phyloP scores from a whole-genome alignment of 306 rosid species.

The Castanea mollissima region DNA sequence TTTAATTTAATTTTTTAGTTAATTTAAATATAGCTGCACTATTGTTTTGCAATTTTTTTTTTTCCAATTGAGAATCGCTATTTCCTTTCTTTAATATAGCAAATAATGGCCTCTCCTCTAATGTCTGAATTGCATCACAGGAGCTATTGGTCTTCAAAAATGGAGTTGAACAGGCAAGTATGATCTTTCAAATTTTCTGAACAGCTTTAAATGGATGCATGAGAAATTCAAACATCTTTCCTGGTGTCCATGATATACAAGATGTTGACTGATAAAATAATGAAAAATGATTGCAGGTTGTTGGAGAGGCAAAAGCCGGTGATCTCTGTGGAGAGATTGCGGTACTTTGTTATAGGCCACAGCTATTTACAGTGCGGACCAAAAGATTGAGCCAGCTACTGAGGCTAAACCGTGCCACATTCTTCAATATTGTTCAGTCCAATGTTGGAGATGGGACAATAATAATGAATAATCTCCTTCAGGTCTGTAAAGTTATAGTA shows the following conservation, averaged over 20 bases:
- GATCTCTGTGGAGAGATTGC: slow-evolving; percentile 87
- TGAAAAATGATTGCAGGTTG: slow-evolving; percentile 46
- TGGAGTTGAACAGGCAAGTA: slow-evolving; percentile 79
- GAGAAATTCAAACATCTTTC: background rate
- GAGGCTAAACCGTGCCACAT: slow-evolving; percentile 68
- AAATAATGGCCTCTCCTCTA: slow-evolving; percentile 25
- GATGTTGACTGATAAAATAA: slow-evolving; percentile 1
- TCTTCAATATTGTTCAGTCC: slow-evolving; percentile 76
- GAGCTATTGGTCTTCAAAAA: slow-evolving; percentile 62
- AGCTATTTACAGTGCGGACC: slow-evolving; percentile 80
- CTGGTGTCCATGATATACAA: background rate
- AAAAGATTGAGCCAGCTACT: slow-evolving; percentile 82
- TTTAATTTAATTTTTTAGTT: too few species aligned
- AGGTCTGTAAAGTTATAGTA: slow-evolving; percentile 47
- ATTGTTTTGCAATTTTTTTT: background rate
- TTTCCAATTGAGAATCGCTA: background rate
- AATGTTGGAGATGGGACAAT: slow-evolving; percentile 87
- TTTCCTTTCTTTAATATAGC: background rate
- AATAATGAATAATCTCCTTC: slow-evolving; percentile 91
- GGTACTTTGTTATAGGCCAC: slow-evolving; percentile 89
- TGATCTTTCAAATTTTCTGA: background rate
- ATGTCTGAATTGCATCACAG: slow-evolving; percentile 40
- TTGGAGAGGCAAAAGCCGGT: slow-evolving; percentile 77
- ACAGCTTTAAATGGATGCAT: background rate
- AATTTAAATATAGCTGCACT: background rate